phyloP scores from a whole-genome alignment of 2,329 filamentous ascomycete genomes.

The Harringtonia aguacate region DNA sequence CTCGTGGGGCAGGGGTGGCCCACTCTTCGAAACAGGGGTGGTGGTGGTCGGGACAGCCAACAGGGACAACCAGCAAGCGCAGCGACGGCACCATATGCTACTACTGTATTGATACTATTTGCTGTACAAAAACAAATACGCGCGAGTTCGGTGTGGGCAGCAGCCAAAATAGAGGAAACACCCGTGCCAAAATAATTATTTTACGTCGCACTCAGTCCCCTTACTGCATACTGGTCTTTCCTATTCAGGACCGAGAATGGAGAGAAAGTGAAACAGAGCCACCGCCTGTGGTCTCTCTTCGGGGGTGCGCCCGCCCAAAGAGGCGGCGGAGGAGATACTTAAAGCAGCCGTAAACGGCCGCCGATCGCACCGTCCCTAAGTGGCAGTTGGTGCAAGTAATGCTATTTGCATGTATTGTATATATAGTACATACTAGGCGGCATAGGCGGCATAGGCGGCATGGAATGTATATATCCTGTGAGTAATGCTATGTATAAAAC shows the following conservation, averaged over 20 bases:
- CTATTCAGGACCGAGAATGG: neutral
- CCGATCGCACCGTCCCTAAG: neutral
- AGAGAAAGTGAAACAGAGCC: neutral
- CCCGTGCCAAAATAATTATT: too few relatives aligned
- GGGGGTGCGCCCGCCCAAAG: neutral
- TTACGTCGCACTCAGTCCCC: too few relatives aligned
- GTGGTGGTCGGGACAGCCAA: neutral
- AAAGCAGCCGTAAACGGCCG: neutral
- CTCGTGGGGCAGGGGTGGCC: slow-evolving; percentile 8
- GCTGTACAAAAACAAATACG: too few relatives aligned
- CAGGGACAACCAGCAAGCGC: neutral
- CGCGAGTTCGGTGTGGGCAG: too few relatives aligned
- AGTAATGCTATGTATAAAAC: too few relatives aligned
- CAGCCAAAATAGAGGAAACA: too few relatives aligned
- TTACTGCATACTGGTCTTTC: neutral
- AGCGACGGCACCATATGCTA: neutral
- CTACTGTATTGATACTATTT: too few relatives aligned
- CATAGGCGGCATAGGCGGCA: too few relatives aligned
- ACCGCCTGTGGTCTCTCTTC: neutral
- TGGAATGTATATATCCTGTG: too few relatives aligned
- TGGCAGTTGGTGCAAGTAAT: neutral
- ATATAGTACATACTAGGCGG: too few relatives aligned
- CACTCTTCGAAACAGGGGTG: slow-evolving; percentile 7
- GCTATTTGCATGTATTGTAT: too few relatives aligned
- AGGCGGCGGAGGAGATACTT: neutral